phyloP scores from a whole-genome alignment of 805 yeast species.

The Cyberlindnera lachancei region DNA sequence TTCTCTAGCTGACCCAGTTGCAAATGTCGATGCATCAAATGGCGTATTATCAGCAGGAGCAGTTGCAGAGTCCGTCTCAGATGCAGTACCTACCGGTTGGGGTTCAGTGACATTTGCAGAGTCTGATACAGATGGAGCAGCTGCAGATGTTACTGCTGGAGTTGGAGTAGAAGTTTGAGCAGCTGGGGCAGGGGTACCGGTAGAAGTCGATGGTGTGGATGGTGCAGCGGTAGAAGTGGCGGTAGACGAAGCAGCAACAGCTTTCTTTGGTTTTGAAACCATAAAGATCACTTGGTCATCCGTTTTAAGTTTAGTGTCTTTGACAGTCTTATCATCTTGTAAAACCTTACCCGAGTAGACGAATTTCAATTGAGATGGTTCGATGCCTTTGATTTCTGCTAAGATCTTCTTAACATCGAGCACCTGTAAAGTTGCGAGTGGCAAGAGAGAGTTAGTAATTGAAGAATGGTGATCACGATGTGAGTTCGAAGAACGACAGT shows the following conservation, averaged over 20 bases:
- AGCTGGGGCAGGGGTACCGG: slow-evolving; percentile 16
- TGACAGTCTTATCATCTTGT: slow-evolving; percentile 72
- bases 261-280: slow-evolving; percentile 46
- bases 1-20: slow-evolving; percentile 73
- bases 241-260: slow-evolving; percentile 20
- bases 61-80: slow-evolving; percentile 19
- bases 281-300: slow-evolving; percentile 86
- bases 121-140: slow-evolving; percentile 18
- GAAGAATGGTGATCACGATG: no score
- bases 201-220: slow-evolving; percentile 13
- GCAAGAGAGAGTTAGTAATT: no score
- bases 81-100: slow-evolving; percentile 12
- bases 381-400: slow-evolving; percentile 62
- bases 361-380: slow-evolving; percentile 69
- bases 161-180: slow-evolving; percentile 11
- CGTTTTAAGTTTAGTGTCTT: slow-evolving; percentile 67
- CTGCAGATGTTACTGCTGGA: slow-evolving; percentile 16
- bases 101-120: slow-evolving; percentile 20
- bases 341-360: slow-evolving; percentile 90
- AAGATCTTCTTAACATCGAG: slow-evolving; percentile 65
- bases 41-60: slow-evolving; percentile 17
- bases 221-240: slow-evolving; percentile 19
- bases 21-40: slow-evolving; percentile 45
- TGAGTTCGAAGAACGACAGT: no score
- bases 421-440: no score